Evolutionary conservation across 371 early-diverging fungal genomes (phyloP).

Genomic region (Haplosporangium sp.): DNA sequence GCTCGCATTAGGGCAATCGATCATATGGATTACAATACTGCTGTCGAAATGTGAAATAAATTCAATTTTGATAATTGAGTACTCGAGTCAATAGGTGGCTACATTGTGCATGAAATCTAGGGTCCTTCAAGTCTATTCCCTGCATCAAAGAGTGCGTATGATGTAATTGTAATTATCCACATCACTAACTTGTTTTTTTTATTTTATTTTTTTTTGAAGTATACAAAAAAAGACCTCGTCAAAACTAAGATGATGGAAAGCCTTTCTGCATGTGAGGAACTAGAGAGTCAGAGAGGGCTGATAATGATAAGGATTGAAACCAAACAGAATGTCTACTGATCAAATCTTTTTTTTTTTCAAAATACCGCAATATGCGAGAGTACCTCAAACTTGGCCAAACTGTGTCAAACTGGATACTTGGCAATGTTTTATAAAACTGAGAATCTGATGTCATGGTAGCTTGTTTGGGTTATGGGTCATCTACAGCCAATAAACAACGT

Average conservation of each 20-base stretch:
- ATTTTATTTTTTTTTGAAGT: too few relatives aligned
- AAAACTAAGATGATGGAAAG: too few relatives aligned
- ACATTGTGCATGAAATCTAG: not conserved
- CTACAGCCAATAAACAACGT: not conserved
- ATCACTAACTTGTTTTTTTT: not conserved
- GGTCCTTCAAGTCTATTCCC: not conserved
- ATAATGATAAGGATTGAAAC: not conserved
- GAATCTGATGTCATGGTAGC: not conserved
- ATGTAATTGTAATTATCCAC: not conserved
- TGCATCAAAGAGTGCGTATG: not conserved
- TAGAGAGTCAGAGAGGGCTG: too few relatives aligned
- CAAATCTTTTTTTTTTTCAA: not conserved
- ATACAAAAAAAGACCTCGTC: too few relatives aligned
- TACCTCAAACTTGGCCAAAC: not conserved
- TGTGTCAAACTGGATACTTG: not conserved
- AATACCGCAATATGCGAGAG: not conserved
- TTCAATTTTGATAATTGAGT: not conserved
- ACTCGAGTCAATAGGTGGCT: not conserved
- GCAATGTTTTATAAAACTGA: not conserved
- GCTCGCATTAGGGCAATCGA: too few relatives aligned
- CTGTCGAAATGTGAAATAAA: too few relatives aligned
- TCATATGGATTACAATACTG: too few relatives aligned
- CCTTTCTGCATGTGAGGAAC: too few relatives aligned
- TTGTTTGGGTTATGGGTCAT: too few relatives aligned
- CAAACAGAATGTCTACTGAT: not conserved